phyloP scores from a whole-genome alignment of 2,329 filamentous ascomycete species.

The Xylariales sp. region DNA sequence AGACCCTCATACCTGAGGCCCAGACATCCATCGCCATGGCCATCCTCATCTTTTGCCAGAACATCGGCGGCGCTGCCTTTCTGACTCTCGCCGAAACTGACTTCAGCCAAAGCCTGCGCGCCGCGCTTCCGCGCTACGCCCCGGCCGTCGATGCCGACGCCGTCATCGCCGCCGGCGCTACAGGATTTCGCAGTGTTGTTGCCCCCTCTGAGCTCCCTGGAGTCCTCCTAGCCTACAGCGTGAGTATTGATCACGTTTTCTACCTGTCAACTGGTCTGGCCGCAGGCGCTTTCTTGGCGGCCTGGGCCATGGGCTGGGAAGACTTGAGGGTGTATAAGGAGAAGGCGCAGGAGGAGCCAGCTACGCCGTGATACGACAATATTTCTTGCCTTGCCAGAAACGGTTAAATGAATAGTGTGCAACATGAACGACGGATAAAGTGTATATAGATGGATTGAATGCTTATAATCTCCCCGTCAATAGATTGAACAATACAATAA shows the following conservation, averaged over 20 bases:
- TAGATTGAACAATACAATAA: too few species aligned
- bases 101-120: conserved; percentile 19
- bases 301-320: conserved; percentile 21
- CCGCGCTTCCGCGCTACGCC: conserved; percentile 14
- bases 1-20: conserved; percentile 17
- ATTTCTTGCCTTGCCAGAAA: too few species aligned
- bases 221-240: conserved; percentile 17
- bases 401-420: too few species aligned
- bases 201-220: conserved; percentile 19
- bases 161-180: conserved; percentile 18
- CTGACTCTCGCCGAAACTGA: conserved; percentile 21
- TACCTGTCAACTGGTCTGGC: conserved; percentile 19
- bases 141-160: conserved; percentile 18
- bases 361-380: too few species aligned
- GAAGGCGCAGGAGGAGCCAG: too few species aligned
- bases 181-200: conserved; percentile 19
- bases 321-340: too few species aligned
- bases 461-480: too few species aligned
- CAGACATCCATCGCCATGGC: conserved; percentile 20
- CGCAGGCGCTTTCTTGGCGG: conserved; percentile 17
- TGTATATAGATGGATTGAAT: too few species aligned
- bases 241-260: conserved; percentile 17
- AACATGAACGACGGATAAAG: too few species aligned
- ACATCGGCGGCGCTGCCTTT: conserved; percentile 18
- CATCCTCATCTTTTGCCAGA: conserved; percentile 23